phyloP scores from a whole-genome alignment of 805 yeast genomes.

The Candida alai region DNA sequence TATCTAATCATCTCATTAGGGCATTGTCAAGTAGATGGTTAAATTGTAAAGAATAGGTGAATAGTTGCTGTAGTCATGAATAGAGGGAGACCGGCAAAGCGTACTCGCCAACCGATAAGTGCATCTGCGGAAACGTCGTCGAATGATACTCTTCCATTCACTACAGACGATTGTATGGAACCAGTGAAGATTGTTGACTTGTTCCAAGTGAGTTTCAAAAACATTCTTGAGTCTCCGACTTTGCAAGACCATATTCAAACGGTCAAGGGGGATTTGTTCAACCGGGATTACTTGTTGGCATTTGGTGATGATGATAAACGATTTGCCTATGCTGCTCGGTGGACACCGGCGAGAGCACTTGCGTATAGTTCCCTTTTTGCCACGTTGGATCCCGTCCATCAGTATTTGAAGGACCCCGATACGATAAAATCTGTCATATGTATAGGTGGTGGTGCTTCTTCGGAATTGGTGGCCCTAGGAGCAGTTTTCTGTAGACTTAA shows the following conservation, averaged over 20 bases:
- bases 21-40: no score
- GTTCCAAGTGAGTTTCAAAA: slow-evolving; percentile 29
- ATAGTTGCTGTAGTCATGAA: no score
- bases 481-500: slow-evolving; percentile 49
- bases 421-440: slow-evolving; percentile 44
- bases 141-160: slow-evolving; percentile 25
- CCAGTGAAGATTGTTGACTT: slow-evolving; percentile 35
- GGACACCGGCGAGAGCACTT: slow-evolving; percentile 83
- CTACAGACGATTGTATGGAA: slow-evolving; percentile 27
- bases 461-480: slow-evolving; percentile 66
- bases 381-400: slow-evolving; percentile 40
- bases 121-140: no score
- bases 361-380: slow-evolving; percentile 68
- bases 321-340: slow-evolving; percentile 73
- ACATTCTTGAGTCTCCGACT: slow-evolving; percentile 30
- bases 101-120: no score
- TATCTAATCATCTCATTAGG: no score
- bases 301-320: slow-evolving; percentile 61
- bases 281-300: slow-evolving; percentile 68
- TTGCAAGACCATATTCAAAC: slow-evolving; percentile 50
- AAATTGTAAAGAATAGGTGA: no score
- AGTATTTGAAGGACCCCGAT: slow-evolving; percentile 30
- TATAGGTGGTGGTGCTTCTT: slow-evolving; percentile 90
- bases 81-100: slow-evolving; percentile 7
- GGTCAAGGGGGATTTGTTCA: slow-evolving; percentile 66